phyloP scores from a whole-genome alignment of 805 yeast species.

The Ogataea parapolymorpha region DNA sequence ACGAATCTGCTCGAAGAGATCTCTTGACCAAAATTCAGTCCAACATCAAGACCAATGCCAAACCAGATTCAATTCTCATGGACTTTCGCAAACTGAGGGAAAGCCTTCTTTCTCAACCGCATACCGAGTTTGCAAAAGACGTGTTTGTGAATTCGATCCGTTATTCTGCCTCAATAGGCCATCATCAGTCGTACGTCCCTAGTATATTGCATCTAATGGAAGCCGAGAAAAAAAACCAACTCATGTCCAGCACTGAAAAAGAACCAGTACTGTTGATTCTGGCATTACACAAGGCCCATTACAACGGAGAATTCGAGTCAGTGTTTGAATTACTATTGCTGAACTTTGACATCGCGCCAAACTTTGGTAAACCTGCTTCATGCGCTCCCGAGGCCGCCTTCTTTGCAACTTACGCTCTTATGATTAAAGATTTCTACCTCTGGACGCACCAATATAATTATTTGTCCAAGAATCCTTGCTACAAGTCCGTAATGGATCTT shows the following conservation, averaged over 20 bases:
- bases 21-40: conserved; percentile 38
- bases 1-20: conserved; percentile 38
- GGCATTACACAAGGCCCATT: conserved; percentile 45
- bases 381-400: conserved; percentile 7
- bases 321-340: conserved; percentile 31
- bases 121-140: conserved; percentile 36
- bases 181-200: conserved; percentile 54
- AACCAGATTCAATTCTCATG: conserved; percentile 34
- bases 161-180: conserved; percentile 43
- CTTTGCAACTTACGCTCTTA: conserved; percentile 24
- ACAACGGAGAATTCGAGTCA: conserved; percentile 31
- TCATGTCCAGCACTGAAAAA: conserved; percentile 33
- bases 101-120: conserved; percentile 40
- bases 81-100: conserved; percentile 52
- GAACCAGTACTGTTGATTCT: conserved; percentile 41
- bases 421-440: conserved; percentile 30
- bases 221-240: conserved; percentile 14
- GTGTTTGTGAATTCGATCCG: conserved; percentile 49
- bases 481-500: conserved; percentile 38
- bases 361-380: not conserved
- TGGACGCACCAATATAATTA: conserved; percentile 31
- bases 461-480: conserved; percentile 4
- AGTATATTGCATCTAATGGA: conserved; percentile 42
- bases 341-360: conserved; percentile 8
- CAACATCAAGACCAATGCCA: conserved; percentile 15